Percentiles rank a stretch among this genome's conserved stretches.
These are phyloP conservation scores for Candida quercuum DNA, from an alignment of 805 yeast genomes.

Conservation along the genomic window DNA sequence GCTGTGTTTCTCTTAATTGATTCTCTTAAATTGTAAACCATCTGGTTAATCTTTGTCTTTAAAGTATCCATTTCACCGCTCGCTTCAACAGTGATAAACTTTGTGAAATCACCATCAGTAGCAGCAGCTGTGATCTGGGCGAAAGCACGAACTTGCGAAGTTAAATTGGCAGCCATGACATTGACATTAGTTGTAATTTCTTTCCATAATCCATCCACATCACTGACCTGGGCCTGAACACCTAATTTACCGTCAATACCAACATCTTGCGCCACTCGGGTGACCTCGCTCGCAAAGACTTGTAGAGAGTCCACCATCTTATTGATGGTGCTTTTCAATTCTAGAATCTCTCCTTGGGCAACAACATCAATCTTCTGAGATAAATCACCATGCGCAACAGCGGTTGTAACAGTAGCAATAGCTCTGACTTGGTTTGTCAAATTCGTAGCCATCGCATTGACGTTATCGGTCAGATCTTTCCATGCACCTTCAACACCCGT, in stretches of 20 bases:
- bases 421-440: slow-evolving; percentile 90
- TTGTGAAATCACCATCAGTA: slow-evolving; percentile 87
- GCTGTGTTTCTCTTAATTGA: slow-evolving; percentile 89
- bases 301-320: slow-evolving; percentile 91
- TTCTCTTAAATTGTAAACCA: slow-evolving; percentile 83
- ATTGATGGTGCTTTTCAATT: slow-evolving; percentile 79
- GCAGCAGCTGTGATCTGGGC: slow-evolving; percentile 94
- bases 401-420: slow-evolving; percentile 88
- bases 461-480: slow-evolving; percentile 89
- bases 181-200: slow-evolving; percentile 88
- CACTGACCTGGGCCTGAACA: slow-evolving; percentile 85
- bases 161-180: slow-evolving; percentile 90
- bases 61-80: slow-evolving; percentile 76
- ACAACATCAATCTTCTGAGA: slow-evolving; percentile 84
- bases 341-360: slow-evolving; percentile 87
- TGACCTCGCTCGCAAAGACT: slow-evolving; percentile 82
- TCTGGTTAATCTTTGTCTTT: slow-evolving; percentile 58
- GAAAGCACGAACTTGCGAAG: slow-evolving; percentile 89
- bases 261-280: slow-evolving; percentile 87
- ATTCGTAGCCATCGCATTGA: slow-evolving; percentile 89
- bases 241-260: slow-evolving; percentile 93
- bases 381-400: slow-evolving; percentile 91
- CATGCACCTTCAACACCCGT: slow-evolving; percentile 88
- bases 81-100: slow-evolving; percentile 88
- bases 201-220: slow-evolving; percentile 89